Evolutionary conservation across 768 basidiomycete genomes (phyloP).

Genomic region (Naganishia randhawae): DNA sequence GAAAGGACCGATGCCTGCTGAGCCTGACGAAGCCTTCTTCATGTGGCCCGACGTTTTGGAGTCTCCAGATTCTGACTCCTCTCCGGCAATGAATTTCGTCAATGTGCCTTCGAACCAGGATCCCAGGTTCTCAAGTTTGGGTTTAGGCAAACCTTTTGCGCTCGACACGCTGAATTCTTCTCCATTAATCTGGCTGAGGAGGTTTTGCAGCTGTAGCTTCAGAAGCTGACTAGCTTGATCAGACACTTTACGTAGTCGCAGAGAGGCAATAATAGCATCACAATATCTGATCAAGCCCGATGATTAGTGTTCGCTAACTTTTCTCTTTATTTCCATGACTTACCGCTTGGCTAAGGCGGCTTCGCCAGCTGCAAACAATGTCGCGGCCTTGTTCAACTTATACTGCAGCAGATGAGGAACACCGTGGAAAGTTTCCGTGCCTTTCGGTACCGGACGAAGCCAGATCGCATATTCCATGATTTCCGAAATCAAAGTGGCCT

Average conservation of each 20-base stretch:
- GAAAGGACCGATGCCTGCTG: slow-evolving; percentile 68
- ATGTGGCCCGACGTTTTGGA: slow-evolving; percentile 26
- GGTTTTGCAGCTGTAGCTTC: slow-evolving; percentile 56
- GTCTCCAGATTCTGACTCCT: slow-evolving; percentile 53
- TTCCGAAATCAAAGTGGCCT: slow-evolving; percentile 80
- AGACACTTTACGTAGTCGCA: slow-evolving; percentile 51
- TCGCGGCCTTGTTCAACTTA: slow-evolving; percentile 70
- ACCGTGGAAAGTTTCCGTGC: slow-evolving; percentile 79
- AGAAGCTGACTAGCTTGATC: slow-evolving; percentile 16
- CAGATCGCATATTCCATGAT: slow-evolving; percentile 86
- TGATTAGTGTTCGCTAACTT: slow-evolving; percentile 5
- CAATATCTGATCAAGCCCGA: slow-evolving; percentile 71
- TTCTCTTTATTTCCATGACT: slow-evolving; percentile 3
- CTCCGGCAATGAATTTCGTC: slow-evolving; percentile 89
- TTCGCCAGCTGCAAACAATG: slow-evolving; percentile 77
- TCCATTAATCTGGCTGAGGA: slow-evolving; percentile 34
- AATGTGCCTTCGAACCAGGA: slow-evolving; percentile 88
- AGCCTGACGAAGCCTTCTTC: slow-evolving; percentile 51
- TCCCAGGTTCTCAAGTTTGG: slow-evolving; percentile 84
- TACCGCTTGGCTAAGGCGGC: slow-evolving; percentile 72
- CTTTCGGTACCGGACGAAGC: slow-evolving; percentile 66
- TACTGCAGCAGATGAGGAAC: slow-evolving; percentile 83
- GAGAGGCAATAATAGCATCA: slow-evolving; percentile 70
- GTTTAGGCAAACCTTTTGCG: slow-evolving; percentile 57
- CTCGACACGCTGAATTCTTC: slow-evolving; percentile 52